Percentiles rank a stretch among this genome's conserved stretches.
These are phyloP conservation scores for Diospyros lotus DNA, from an alignment of 148 eudicot genomes.

Conservation along the genomic window DNA sequence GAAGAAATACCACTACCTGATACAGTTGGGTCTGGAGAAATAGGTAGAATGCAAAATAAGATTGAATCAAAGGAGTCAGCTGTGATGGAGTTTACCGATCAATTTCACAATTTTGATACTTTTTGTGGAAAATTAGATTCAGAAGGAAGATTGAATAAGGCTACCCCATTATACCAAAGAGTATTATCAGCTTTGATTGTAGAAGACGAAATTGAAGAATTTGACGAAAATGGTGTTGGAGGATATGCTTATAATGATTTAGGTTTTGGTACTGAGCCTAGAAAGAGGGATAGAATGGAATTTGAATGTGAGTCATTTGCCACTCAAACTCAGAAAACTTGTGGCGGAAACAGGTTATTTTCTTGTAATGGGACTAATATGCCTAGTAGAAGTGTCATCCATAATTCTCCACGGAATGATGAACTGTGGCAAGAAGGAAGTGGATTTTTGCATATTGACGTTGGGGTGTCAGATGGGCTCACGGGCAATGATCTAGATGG, in stretches of 20 bases:
- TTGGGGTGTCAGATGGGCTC: conserved; percentile 34
- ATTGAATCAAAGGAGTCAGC: conserved; percentile 32
- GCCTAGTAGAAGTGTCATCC: conserved; percentile 34
- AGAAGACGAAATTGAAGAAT: conserved; percentile 73
- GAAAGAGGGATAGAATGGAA: conserved; percentile 19
- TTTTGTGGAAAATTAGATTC: conserved; percentile 34
- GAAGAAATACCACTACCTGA: conserved; percentile 32
- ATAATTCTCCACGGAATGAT: conserved; percentile 31
- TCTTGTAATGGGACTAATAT: conserved; percentile 52
- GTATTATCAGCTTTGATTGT: conserved; percentile 84
- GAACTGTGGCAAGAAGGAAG: conserved; percentile 37
- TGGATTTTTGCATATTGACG: conserved; percentile 36
- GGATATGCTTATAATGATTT: conserved; percentile 30
- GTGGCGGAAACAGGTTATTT: conserved; percentile 30
- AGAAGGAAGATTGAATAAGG: conserved; percentile 30
- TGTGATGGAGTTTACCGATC: conserved; percentile 33
- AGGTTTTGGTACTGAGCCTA: conserved; percentile 15
- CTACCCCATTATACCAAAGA: conserved; percentile 66
- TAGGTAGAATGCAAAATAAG: conserved; percentile 29
- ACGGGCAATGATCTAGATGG: conserved; percentile 33
- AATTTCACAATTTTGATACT: conserved; percentile 40
- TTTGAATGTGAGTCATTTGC: conserved; percentile 25
- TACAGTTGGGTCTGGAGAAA: conserved; percentile 30
- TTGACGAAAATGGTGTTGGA: conserved; percentile 41
- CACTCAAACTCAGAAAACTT: conserved; percentile 21